These are phyloP conservation scores for Bothriochloa decipiens DNA, from an alignment of 176 grass and related monocot species.

Conservation along the genomic window DNA sequence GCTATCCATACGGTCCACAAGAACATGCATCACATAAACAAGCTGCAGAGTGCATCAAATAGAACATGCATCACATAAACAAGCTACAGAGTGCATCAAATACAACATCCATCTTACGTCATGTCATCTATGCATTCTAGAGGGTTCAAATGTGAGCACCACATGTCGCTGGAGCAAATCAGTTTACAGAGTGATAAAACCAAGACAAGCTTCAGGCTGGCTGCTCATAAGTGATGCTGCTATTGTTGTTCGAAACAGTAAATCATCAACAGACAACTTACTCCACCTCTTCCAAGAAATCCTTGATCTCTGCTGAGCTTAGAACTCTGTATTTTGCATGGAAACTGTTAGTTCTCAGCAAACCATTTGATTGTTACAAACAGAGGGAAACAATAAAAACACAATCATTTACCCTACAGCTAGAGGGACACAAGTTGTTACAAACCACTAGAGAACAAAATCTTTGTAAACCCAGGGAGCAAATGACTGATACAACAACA, in stretches of 20 bases:
- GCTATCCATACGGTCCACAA: background rate
- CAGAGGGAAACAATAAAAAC: background rate
- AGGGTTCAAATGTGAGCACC: constrained; percentile 30
- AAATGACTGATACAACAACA: too few species aligned
- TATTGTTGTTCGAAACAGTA: background rate
- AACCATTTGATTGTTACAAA: background rate
- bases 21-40: background rate
- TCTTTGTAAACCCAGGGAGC: background rate
- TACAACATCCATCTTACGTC: constrained; percentile 38
- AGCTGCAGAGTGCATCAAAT: background rate
- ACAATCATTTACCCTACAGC: background rate
- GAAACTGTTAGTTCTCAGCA: constrained; percentile 30
- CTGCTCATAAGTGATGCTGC: background rate
- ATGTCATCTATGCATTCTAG: background rate
- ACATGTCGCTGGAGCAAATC: constrained; percentile 17
- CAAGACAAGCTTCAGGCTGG: constrained; percentile 35
- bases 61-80: background rate
- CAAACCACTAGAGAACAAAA: background rate
- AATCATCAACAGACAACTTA: constrained; percentile 32
- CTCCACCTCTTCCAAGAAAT: constrained; percentile 99
- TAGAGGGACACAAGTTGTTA: background rate
- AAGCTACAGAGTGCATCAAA: background rate
- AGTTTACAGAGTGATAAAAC: constrained; percentile 47
- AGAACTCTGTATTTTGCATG: constrained; percentile 69
- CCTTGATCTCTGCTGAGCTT: constrained; percentile 89